phyloP scores from a whole-genome alignment of 2,329 filamentous ascomycete genomes.

The Knufia petricola region DNA sequence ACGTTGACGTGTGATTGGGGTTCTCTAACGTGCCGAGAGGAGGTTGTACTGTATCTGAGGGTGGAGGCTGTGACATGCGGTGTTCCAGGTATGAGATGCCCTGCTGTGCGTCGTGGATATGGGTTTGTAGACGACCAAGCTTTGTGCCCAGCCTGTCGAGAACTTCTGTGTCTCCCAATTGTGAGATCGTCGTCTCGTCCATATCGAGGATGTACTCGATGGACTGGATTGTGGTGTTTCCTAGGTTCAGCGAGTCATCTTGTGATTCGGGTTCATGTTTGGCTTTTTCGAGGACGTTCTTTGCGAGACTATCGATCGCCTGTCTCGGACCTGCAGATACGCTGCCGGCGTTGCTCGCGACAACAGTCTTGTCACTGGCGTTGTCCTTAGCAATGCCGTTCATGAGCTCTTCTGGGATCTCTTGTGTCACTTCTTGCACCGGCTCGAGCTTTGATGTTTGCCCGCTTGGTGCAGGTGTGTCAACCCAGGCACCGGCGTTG shows the following conservation, averaged over 20 bases:
- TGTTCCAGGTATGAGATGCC: conserved; percentile 32
- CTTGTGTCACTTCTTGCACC: conserved; percentile 15
- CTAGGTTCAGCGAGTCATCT: conserved; percentile 31
- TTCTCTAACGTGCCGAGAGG: neutral
- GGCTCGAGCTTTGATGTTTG: conserved; percentile 14
- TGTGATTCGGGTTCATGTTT: conserved; percentile 14
- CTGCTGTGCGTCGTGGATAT: conserved; percentile 33
- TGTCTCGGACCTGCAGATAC: conserved; percentile 16
- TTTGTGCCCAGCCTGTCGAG: conserved; percentile 32
- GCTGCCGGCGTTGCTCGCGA: neutral
- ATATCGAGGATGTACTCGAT: conserved; percentile 32
- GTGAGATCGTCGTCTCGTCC: conserved; percentile 15
- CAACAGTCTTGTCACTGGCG: neutral
- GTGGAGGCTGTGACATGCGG: conserved; percentile 25
- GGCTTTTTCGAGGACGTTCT: conserved; percentile 5
- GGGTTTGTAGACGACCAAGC: conserved; percentile 31
- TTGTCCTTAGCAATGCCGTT: conserved; percentile 11
- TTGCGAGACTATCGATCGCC: conserved; percentile 12
- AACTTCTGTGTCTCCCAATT: conserved; percentile 26
- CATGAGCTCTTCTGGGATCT: conserved; percentile 21
- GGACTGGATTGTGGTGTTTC: conserved; percentile 38
- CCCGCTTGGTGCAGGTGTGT: conserved; percentile 18
- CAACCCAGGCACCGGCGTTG: conserved; percentile 22
- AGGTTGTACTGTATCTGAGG: neutral
- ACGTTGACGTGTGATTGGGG: conserved; percentile 23